Percentiles rank a stretch among this genome's conserved stretches.
Conservation (phyloP, 164 flowering plant species). For the Sextonia rubra region DNA sequence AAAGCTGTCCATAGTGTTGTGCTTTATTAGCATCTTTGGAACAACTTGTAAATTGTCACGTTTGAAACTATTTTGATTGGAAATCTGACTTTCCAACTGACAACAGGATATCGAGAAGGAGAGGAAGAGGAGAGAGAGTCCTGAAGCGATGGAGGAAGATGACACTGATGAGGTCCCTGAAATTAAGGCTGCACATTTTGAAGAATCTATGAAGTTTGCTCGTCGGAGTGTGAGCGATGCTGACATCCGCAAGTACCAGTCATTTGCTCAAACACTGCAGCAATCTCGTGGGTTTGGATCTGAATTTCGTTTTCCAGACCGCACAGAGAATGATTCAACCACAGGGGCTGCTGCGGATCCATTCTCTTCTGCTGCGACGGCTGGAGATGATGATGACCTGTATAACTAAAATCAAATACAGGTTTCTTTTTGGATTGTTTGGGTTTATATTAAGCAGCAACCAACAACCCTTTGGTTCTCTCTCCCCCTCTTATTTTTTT, state of each 20-base stretch:
- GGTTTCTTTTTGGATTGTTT: no score
- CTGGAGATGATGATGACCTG: conserved; percentile 46
- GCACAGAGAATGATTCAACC: conserved; percentile 23
- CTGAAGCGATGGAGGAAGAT: conserved; percentile 76
- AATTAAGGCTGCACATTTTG: conserved; percentile 55
- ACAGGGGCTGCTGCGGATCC: conserved; percentile 40
- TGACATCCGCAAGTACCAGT: conserved; percentile 57
- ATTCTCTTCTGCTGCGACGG: conserved; percentile 34
- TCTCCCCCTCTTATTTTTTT: neutral
- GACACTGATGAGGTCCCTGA: conserved; percentile 50
- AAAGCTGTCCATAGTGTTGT: no score
- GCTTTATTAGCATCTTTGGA: no score
- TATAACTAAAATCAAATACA: conserved; percentile 25
- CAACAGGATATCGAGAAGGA: conserved; percentile 61
- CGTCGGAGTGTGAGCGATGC: conserved; percentile 65
- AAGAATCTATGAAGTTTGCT: conserved; percentile 68
- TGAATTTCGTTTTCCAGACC: conserved; percentile 51
- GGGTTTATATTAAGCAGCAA: neutral
- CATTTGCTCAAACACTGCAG: conserved; percentile 60
- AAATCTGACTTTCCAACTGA: neutral
- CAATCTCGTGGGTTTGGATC: conserved; percentile 64
- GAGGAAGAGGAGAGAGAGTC: conserved; percentile 39
- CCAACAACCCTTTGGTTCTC: no score
- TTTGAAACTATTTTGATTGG: no score
- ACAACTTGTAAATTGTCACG: no score